Percentiles rank a stretch among this genome's conserved stretches.
These are phyloP conservation scores for Neckera pumila DNA, from an alignment of 225 moss, liverwort and hornwort genomes.

Conservation along the genomic window DNA sequence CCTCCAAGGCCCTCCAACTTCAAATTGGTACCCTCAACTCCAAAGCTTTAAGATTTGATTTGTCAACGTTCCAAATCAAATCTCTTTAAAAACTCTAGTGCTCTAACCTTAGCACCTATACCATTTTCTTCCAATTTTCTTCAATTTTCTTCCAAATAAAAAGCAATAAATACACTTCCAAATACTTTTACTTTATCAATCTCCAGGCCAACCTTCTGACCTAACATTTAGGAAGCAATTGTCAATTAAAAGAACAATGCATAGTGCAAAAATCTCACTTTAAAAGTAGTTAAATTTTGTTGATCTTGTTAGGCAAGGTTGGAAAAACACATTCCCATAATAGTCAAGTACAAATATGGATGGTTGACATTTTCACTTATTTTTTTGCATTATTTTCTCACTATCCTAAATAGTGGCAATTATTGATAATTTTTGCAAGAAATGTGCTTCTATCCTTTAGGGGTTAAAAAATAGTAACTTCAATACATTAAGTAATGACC, in stretches of 20 bases:
- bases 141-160: too few relatives aligned
- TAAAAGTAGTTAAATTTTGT: rapidly evolving
- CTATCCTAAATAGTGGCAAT: not conserved
- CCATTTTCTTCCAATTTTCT: too few relatives aligned
- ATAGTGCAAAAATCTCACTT: not conserved
- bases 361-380: too few relatives aligned
- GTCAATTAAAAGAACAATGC: not conserved
- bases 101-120: too few relatives aligned
- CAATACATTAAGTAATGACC: not conserved
- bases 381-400: not conserved
- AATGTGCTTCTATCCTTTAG: rapidly evolving
- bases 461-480: not conserved
- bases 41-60: not conserved
- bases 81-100: too few relatives aligned
- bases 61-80: not conserved
- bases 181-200: not conserved
- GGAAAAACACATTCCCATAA: not conserved
- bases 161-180: not conserved
- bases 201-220: too few relatives aligned
- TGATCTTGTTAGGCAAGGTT: rapidly evolving
- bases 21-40: not conserved
- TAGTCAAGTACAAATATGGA: not conserved
- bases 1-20: not conserved
- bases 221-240: not conserved
- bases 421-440: not conserved